These are phyloP conservation scores for Podosphaera fusca DNA, from an alignment of 2,329 filamentous ascomycete species.

Conservation along the genomic window DNA sequence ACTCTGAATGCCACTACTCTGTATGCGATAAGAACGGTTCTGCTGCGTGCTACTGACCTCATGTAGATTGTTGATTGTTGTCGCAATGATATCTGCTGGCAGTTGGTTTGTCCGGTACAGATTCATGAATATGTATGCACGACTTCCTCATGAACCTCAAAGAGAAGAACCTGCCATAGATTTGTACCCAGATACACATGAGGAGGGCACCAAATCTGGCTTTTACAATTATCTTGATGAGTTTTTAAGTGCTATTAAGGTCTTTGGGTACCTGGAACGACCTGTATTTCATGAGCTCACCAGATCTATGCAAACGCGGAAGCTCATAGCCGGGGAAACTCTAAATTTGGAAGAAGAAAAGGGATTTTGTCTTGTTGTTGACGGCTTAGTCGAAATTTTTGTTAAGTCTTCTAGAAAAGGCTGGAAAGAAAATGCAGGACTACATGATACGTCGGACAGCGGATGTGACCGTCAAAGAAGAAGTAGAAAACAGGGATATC, in stretches of 20 bases:
- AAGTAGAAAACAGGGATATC: conserved; percentile 61
- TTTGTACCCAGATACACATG: conserved; percentile 79
- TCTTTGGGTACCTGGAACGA: conserved; percentile 89
- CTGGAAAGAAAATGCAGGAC: conserved; percentile 19
- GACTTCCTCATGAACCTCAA: conserved; percentile 80
- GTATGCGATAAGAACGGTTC: conserved; percentile 24
- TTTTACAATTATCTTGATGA: conserved; percentile 94
- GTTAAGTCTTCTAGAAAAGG: conserved; percentile 60
- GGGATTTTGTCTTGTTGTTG: conserved; percentile 90
- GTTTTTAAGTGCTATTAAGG: conserved; percentile 94
- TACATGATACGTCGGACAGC: conserved; percentile 30
- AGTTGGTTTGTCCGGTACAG: conserved; percentile 92
- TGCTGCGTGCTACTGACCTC: conserved; percentile 5
- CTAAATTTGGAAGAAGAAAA: conserved; percentile 92
- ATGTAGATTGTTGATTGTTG: conserved; percentile 48
- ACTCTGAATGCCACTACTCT: conserved; percentile 97
- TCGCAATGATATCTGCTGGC: conserved; percentile 56
- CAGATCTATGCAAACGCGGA: conserved; percentile 91
- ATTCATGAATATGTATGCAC: conserved; percentile 90
- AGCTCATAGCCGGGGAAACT: conserved; percentile 88
- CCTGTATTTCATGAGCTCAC: conserved; percentile 96
- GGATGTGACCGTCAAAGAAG: conserved; percentile 42
- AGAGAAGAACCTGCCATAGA: conserved; percentile 91
- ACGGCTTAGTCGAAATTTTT: conserved; percentile 91
- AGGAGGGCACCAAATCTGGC: conserved; percentile 72